A percentile compares a stretch with the other conserved stretches of the same genome.
Evolutionary conservation across 2,329 filamentous ascomycete genomes (phyloP).

Genomic region (Aspergillus bombycis): DNA sequence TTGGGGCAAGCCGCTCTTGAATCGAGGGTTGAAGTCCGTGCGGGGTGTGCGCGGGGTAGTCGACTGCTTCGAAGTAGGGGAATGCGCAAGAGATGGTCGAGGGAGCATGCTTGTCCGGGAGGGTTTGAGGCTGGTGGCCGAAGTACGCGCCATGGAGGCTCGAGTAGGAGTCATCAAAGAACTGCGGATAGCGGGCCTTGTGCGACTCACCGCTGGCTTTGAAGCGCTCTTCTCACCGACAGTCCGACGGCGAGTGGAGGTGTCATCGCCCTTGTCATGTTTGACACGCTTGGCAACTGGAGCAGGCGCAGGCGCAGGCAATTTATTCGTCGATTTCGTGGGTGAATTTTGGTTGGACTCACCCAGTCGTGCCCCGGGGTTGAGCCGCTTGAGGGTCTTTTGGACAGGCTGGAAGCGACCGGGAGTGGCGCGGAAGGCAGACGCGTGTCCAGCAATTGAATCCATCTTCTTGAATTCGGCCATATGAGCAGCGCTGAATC

Average conservation of each 20-base stretch:
- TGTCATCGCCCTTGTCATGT: slow-evolving; percentile 68
- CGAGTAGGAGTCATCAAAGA: slow-evolving; percentile 78
- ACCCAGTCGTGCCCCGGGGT: slow-evolving; percentile 67
- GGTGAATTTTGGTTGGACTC: slow-evolving; percentile 52
- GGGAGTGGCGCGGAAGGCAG: slow-evolving; percentile 63
- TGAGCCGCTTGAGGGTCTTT: slow-evolving; percentile 54
- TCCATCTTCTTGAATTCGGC: slow-evolving; percentile 97
- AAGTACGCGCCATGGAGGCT: slow-evolving; percentile 66
- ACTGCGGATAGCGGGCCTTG: slow-evolving; percentile 52
- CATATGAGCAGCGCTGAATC: slow-evolving; percentile 85
- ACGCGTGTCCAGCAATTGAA: slow-evolving; percentile 85
- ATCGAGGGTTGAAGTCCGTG: slow-evolving; percentile 51
- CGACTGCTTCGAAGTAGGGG: slow-evolving; percentile 57
- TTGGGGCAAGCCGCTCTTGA: slow-evolving; percentile 53
- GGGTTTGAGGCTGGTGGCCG: slow-evolving; percentile 54
- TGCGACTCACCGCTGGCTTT: slow-evolving; percentile 32
- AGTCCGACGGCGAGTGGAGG: slow-evolving; percentile 60
- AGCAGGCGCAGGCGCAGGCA: slow-evolving; percentile 28
- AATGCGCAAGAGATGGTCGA: slow-evolving; percentile 48
- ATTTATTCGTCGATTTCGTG: slow-evolving; percentile 35
- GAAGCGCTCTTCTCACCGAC: slow-evolving; percentile 26
- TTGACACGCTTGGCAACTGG: slow-evolving; percentile 70
- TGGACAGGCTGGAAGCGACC: slow-evolving; percentile 44
- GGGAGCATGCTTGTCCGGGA: slow-evolving; percentile 58
- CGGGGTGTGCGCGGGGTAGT: slow-evolving; percentile 47